Evolutionary conservation across 352 stramenopile species (phyloP).

Genomic region (Phytophthora europaea): DNA sequence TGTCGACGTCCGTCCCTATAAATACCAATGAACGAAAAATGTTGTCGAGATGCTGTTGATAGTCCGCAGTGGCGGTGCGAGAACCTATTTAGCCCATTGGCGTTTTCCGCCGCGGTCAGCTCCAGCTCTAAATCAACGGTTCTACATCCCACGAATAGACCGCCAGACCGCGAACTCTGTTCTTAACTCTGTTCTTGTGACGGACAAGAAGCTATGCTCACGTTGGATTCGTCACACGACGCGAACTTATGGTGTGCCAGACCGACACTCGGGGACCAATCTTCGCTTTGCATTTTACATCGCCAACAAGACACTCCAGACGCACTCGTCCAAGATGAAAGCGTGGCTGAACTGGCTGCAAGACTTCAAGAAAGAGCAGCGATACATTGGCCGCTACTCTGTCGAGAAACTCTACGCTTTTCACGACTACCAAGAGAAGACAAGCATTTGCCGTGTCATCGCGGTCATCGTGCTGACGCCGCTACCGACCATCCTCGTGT

Average conservation of each 20-base stretch:
- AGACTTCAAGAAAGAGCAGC: conserved; percentile 15
- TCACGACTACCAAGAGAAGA: conserved; percentile 26
- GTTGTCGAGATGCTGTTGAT: neutral
- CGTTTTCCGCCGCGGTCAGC: neutral
- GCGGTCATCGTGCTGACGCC: conserved; percentile 11
- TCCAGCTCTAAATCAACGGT: neutral
- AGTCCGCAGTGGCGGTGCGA: neutral
- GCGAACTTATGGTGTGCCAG: neutral
- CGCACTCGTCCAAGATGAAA: neutral
- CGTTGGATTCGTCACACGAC: neutral
- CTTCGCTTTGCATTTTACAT: neutral
- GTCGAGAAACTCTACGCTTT: conserved; percentile 38
- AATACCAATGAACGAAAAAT: no score
- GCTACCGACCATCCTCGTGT: conserved; percentile 18
- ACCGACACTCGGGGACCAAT: neutral
- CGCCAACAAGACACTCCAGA: neutral
- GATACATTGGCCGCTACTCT: conserved; percentile 36
- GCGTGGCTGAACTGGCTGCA: neutral
- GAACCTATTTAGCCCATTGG: neutral
- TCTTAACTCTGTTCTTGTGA: neutral
- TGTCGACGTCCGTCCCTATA: no score
- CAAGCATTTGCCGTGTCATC: conserved; percentile 16
- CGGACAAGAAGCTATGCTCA: neutral
- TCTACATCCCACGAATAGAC: neutral
- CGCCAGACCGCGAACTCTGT: no score